Evolutionary conservation across 2,329 filamentous ascomycete genomes (phyloP).

Genomic region (Aspergillus sp.): DNA sequence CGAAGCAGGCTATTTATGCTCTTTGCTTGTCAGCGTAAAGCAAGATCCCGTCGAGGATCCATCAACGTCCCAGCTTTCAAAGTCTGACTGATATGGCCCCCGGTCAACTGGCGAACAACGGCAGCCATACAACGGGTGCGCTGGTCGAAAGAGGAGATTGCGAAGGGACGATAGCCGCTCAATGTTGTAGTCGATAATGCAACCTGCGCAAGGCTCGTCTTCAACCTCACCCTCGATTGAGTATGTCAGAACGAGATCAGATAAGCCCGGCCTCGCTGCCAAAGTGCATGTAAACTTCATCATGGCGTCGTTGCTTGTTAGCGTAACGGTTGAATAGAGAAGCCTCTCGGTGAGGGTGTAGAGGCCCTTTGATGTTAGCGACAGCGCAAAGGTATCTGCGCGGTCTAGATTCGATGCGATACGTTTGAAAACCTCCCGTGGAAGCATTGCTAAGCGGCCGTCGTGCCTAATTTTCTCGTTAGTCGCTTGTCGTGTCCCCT

Average conservation of each 20-base stretch:
- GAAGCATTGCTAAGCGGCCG: neutral
- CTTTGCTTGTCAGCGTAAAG: neutral
- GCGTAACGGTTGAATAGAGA: neutral
- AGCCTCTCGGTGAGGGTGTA: neutral
- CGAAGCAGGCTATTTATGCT: neutral
- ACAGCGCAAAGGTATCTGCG: neutral
- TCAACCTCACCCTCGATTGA: neutral
- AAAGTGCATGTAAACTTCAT: neutral
- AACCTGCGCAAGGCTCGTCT: neutral
- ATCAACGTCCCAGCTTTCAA: neutral
- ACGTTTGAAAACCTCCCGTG: neutral
- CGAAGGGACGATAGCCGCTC: neutral
- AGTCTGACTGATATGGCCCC: neutral
- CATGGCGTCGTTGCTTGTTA: neutral
- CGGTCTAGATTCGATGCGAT: neutral
- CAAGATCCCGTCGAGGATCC: neutral
- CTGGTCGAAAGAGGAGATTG: neutral
- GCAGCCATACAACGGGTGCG: neutral
- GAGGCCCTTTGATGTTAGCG: neutral
- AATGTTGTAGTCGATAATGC: neutral
- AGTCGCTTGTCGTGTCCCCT: neutral
- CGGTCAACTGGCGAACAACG: neutral
- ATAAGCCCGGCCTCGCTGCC: neutral
- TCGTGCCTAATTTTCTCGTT: neutral
- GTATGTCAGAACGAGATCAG: neutral